A percentile compares a stretch with the other conserved stretches of the same genome.
phyloP scores from a whole-genome alignment of 2,329 filamentous ascomycete genomes.

The Pseudocercospora vitis region DNA sequence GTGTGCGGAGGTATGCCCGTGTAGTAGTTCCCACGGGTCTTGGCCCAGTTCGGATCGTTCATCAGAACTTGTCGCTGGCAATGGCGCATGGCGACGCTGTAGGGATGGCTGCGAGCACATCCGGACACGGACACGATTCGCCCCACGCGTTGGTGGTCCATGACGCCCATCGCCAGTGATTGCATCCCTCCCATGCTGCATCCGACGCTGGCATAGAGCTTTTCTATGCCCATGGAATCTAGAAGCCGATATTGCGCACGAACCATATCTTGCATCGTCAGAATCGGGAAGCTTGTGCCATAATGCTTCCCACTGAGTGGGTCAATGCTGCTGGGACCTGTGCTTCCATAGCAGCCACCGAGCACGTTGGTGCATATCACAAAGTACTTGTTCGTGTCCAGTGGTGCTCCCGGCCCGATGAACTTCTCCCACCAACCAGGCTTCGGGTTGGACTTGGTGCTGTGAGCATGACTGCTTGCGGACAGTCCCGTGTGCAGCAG shows the following conservation, averaged over 20 bases:
- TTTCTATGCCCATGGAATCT: slow-evolving; percentile 72
- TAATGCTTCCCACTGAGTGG: slow-evolving; percentile 85
- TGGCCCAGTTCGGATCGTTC: slow-evolving; percentile 92
- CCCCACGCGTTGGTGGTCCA: slow-evolving; percentile 79
- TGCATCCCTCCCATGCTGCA: slow-evolving; percentile 99
- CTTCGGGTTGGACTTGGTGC: slow-evolving; percentile 79
- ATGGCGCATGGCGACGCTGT: slow-evolving; percentile 98
- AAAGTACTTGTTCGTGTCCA: slow-evolving; percentile 90
- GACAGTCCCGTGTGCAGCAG: slow-evolving; percentile 91
- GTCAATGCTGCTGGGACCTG: slow-evolving; percentile 83
- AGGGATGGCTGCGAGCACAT: slow-evolving; percentile 91
- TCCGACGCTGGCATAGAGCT: slow-evolving; percentile 87
- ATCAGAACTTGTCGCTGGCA: slow-evolving; percentile 96
- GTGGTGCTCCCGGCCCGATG: slow-evolving; percentile 79
- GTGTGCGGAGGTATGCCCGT: slow-evolving; percentile 83
- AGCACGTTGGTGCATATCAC: slow-evolving; percentile 96
- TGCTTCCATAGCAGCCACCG: slow-evolving; percentile 93
- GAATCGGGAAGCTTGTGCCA: slow-evolving; percentile 89
- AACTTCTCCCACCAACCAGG: slow-evolving; percentile 99
- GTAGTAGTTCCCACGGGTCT: slow-evolving; percentile 82
- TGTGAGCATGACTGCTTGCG: slow-evolving; percentile 95
- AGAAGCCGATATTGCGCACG: slow-evolving; percentile 89
- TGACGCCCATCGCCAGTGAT: slow-evolving; percentile 78
- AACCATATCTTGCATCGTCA: slow-evolving; percentile 98
- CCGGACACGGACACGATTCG: slow-evolving; percentile 87